Base-by-base conservation (phyloP, 768 basidiomycete genomes). In the Lactarius akahatsu region DNA sequence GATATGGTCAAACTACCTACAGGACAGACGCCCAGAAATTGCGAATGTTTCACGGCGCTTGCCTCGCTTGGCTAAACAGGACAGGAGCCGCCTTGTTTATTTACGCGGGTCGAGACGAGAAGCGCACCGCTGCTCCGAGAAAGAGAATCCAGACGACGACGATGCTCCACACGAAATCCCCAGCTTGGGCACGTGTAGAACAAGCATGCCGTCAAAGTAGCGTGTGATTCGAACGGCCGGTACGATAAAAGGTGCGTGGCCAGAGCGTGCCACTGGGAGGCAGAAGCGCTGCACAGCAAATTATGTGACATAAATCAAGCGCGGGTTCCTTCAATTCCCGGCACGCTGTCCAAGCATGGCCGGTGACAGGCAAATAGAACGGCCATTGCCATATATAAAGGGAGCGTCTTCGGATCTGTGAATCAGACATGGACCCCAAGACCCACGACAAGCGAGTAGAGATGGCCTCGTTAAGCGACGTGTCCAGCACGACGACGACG, bases 341-440 rank as follows among this genome's bases (percentile, higher is more conserved):
- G 57, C 61, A 67, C 58, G 66, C 66, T 58, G 34, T 28, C 18
- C 54, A 59, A 59, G 62, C 66, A 58, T 56, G 66, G 66, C 50
- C 34, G 61, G 56, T 62, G 61, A 58, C 60, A 50, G 43, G 10
- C 15, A 55, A 65, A 52, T 52, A 52, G 26, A 52, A 52, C 50
- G 45, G 30, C 23, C 45, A 57, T 26, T 59, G 38, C 4, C 6
- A 28, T 16, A 52, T 62, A 63, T 59, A 67, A 63, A 41, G 36
- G 43, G n/a, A 15, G 26, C 57, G 23, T 40, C 5, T 32, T 54
- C 57, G 32, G 32, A n/a, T 34, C 61, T 36, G 61, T 26, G 40
- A 23, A 58, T 20, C n/a, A 45, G 0, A 11, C 28, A 63, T 63
- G 66, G 23, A 63, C 50, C 36, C 40, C 9, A 67, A 62, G 41